Evolutionary conservation across 306 rosid genomes (phyloP), one percentile per base, ranked within the genome.

Genomic region (Casuarina equisetifolia): DNA sequence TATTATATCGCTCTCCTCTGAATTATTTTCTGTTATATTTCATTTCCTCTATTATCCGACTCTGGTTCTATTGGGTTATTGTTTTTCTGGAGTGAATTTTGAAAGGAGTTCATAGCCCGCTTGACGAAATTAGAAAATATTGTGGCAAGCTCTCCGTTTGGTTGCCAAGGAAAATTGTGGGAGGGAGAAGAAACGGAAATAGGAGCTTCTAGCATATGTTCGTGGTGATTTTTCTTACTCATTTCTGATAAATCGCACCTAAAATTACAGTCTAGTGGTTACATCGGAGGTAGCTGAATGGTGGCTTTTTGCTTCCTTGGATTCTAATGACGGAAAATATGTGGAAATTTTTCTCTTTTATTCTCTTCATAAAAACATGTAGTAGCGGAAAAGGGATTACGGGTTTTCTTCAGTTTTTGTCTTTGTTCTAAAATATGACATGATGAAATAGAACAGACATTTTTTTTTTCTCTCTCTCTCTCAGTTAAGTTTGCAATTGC

Each of bases 41-140:
- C 11, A 1, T 70, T 81, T 8, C 0, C 57, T 76, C 13, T 52
- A 46, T 73, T 55, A 74, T 80, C 67, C 61, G 72, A 36, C 71
- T 43, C 32, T 44, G 46, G 25, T 10, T 72, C 11, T 39, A 32
- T 64, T 78, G 64, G 49, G 39, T 69, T 53, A 44, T 3, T 0
- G 10, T 54, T 13, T 52, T 10, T 38, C 16, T 9, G 12, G 5
- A 20, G 32, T 73, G 55, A 43, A 7, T 44, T 51, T 63, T 78
- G 38, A 4, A 52, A 53, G 52, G 4, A 52, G 45, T 61, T 75
- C 48, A 45, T 61, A 11, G 20, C 72, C 1, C 73, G 68, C 43
- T 17, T 52, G 10, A 19, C 4, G 64, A 11, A 44, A 76, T 7
- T 69, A 17, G 17, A 63, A 52, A n/a, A 40, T 42, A 35, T 43